These are phyloP conservation scores for Lyophyllum atratum DNA, from an alignment of 768 basidiomycete species.

Conservation along the genomic window DNA sequence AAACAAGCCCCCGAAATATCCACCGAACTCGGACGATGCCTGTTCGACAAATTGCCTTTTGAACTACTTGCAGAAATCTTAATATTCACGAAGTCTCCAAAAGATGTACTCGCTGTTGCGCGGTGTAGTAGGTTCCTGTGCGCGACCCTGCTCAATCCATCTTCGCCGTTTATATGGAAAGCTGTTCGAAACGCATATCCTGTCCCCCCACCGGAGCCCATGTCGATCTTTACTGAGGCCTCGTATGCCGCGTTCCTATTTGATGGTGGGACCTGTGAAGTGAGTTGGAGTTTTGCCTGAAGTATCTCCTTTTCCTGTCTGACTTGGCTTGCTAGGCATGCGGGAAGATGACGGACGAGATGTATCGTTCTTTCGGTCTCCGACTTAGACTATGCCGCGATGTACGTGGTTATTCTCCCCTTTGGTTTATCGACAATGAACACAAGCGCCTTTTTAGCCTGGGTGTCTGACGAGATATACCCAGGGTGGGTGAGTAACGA, in stretches of 20 bases:
- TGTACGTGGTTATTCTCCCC: slow-evolving; percentile 18
- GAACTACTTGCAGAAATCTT: slow-evolving; percentile 70
- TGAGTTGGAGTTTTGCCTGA: slow-evolving; percentile 24
- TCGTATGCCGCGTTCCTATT: slow-evolving; percentile 69
- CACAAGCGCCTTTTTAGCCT: neutral
- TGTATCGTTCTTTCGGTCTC: slow-evolving; percentile 51
- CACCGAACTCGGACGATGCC: neutral
- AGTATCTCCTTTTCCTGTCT: neutral
- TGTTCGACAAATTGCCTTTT: slow-evolving; percentile 44
- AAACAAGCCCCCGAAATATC: neutral
- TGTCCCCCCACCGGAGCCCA: slow-evolving; percentile 24
- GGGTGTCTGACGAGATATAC: neutral
- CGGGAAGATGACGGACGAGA: slow-evolving; percentile 28
- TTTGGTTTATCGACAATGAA: neutral
- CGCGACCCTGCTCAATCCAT: slow-evolving; percentile 44
- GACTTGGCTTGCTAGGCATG: slow-evolving; percentile 37
- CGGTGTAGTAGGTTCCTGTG: slow-evolving; percentile 59
- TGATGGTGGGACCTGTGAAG: slow-evolving; percentile 57
- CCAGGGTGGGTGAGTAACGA: slow-evolving; percentile 4
- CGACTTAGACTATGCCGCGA: slow-evolving; percentile 46
- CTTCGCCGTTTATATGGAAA: slow-evolving; percentile 62
- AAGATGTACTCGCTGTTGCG: slow-evolving; percentile 59
- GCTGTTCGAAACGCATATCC: slow-evolving; percentile 38
- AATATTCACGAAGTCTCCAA: slow-evolving; percentile 48
- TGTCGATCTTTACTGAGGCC: slow-evolving; percentile 48